A percentile compares a stretch with the other conserved stretches of the same genome.
These are phyloP conservation scores for Pseudopyrenochaeta lycopersici DNA, from an alignment of 2,329 filamentous ascomycete genomes.

Conservation along the genomic window DNA sequence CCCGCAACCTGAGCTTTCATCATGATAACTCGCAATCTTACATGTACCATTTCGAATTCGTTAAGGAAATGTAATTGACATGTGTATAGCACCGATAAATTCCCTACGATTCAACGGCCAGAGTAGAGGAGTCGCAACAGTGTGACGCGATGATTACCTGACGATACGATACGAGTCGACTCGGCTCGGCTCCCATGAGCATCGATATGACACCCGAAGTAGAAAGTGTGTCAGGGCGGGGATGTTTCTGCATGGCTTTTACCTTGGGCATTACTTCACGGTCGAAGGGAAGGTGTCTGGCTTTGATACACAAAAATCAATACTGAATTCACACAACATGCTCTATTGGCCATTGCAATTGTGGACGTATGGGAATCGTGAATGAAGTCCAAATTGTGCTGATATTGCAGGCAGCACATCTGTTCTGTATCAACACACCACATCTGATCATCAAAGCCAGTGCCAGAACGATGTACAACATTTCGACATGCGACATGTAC, in stretches of 20 bases:
- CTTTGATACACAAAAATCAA: conserved; percentile 37
- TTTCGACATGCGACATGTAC: too few relatives aligned
- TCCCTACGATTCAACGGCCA: conserved; percentile 29
- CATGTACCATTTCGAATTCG: too few relatives aligned
- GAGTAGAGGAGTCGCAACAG: conserved; percentile 40
- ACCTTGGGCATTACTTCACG: conserved; percentile 18
- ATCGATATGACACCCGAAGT: conserved; percentile 16
- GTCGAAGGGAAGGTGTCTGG: conserved; percentile 25
- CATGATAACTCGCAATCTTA: not conserved
- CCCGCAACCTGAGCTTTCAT: not conserved
- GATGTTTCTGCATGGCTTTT: conserved; percentile 35
- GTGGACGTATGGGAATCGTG: too few relatives aligned
- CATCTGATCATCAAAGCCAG: too few relatives aligned
- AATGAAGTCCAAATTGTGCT: too few relatives aligned
- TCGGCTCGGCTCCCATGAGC: conserved; percentile 17
- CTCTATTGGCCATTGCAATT: too few relatives aligned
- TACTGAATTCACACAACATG: conserved; percentile 26
- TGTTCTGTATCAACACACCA: too few relatives aligned
- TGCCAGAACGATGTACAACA: too few relatives aligned
- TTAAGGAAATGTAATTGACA: conserved; percentile 15
- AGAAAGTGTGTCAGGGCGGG: conserved; percentile 13
- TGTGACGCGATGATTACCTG: conserved; percentile 40
- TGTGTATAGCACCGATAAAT: conserved; percentile 46
- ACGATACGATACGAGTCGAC: conserved; percentile 33
- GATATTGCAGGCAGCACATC: too few relatives aligned